Percentiles rank a stretch among this genome's conserved stretches.
Evolutionary conservation across 768 basidiomycete species (phyloP).

Genomic region (Daedaleopsis nitida): DNA sequence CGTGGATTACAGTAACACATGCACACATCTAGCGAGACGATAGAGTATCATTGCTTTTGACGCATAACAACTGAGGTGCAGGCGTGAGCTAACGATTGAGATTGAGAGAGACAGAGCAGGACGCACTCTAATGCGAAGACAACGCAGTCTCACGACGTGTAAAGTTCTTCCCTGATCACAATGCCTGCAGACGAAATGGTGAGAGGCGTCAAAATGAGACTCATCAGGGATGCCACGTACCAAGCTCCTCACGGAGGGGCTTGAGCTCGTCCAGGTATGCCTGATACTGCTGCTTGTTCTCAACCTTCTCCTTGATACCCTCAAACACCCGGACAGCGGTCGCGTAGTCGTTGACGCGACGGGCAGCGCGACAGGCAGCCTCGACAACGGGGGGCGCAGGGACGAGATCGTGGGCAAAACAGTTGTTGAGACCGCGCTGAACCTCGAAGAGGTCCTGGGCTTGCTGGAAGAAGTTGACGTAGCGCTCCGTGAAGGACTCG

Average conservation of each 20-base stretch:
- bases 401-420: slow-evolving; percentile 97
- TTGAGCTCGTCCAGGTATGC: slow-evolving; percentile 92
- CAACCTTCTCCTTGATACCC: slow-evolving; percentile 96
- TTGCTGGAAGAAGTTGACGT: slow-evolving; percentile 89
- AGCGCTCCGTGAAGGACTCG: slow-evolving; percentile 92
- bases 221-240: slow-evolving; percentile 43
- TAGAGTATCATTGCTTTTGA: slow-evolving; percentile 9
- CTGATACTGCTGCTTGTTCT: slow-evolving; percentile 95
- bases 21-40: neutral
- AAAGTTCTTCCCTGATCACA: slow-evolving; percentile 65
- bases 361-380: slow-evolving; percentile 82
- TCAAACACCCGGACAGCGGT: slow-evolving; percentile 97
- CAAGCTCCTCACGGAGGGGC: slow-evolving; percentile 87
- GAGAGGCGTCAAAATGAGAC: slow-evolving; percentile 3
- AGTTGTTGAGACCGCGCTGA: slow-evolving; percentile 98
- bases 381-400: slow-evolving; percentile 83
- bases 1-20: neutral
- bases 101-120: neutral
- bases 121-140: slow-evolving; percentile 16
- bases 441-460: slow-evolving; percentile 98
- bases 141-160: slow-evolving; percentile 41
- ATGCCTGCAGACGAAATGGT: slow-evolving; percentile 45
- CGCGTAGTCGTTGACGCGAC: slow-evolving; percentile 95
- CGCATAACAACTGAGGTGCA: neutral
- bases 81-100: neutral